Base-by-base conservation (phyloP, 2,329 filamentous ascomycete species). In the Fusarium sp. region DNA sequence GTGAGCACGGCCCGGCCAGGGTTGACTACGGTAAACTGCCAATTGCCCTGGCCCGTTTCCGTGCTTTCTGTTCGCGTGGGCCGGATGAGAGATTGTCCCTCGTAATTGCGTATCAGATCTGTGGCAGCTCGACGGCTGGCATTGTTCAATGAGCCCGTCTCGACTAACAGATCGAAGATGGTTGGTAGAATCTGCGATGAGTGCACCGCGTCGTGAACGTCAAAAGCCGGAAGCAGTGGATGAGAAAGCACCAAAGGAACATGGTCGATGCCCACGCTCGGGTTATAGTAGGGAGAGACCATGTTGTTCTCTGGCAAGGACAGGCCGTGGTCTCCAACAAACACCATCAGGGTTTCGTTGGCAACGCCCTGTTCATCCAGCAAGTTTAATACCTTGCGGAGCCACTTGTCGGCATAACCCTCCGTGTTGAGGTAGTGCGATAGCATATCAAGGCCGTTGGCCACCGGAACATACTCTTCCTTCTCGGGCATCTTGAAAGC, bases 1-100 rank as follows among this genome's bases (percentile, higher is more conserved):
- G 67, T 67, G 9, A 75, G 38, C 63, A 74, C 65, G 15, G 70
- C 71, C 9, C 73, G 61, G 6, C 73, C 73, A 0, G 73, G 72
- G 33, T 75, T 75, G 9, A 74, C 66, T 3, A 74, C 53, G 4
- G 68, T 71, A 31, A 73, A 74, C 23, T 75, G 73, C 73, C 73
- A 75, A 29, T 71, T 58, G 6, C 69, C 71, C 33, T 69, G 63
- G 3, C 67, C 65, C 4, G 61, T 64, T 19, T 53, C 42, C 2
- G 52, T 52, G 3, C 62, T 69, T 6, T 50, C 41, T 14, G 51
- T 13, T 11, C 50, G 41, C 0, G 66, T 44, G 0, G 67, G 59
- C 7, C 73, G 72, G 17, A 75, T 67, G 4, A 75, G 57, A 6
- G 72, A 74, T 17, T 74, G 70, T 3, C 72, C 73, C 43, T 75